phyloP scores from a whole-genome alignment of 2,329 filamentous ascomycete genomes.

The Fusarium humuli region DNA sequence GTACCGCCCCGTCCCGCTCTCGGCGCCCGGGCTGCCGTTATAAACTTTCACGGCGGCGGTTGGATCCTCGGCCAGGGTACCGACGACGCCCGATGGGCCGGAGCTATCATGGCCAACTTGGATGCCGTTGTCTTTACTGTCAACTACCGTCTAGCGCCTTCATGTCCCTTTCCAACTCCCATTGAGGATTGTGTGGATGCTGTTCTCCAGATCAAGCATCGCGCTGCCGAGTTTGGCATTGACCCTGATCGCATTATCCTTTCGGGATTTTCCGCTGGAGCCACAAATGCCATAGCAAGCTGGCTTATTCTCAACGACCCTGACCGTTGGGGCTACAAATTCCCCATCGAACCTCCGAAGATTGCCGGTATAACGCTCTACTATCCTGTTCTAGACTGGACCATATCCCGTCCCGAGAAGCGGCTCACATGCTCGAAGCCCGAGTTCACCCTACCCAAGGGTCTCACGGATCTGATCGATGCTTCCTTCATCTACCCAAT shows the following conservation, averaged over 20 bases:
- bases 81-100: slow-evolving; percentile 72
- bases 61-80: slow-evolving; percentile 72
- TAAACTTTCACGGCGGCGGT: slow-evolving; percentile 76
- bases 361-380: slow-evolving; percentile 68
- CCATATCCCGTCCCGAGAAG: slow-evolving; percentile 66
- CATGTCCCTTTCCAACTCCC: slow-evolving; percentile 71
- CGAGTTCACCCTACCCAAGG: slow-evolving; percentile 67
- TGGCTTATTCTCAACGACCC: slow-evolving; percentile 61
- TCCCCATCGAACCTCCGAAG: slow-evolving; percentile 55
- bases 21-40: slow-evolving; percentile 63
- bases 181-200: slow-evolving; percentile 75
- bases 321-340: slow-evolving; percentile 53
- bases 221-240: slow-evolving; percentile 68
- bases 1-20: slow-evolving; percentile 51
- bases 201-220: slow-evolving; percentile 68
- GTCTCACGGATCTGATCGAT: slow-evolving; percentile 72
- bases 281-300: slow-evolving; percentile 64
- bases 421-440: slow-evolving; percentile 65
- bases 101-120: slow-evolving; percentile 62
- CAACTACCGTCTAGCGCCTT: slow-evolving; percentile 76
- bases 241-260: slow-evolving; percentile 67
- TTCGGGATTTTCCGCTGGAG: slow-evolving; percentile 74
- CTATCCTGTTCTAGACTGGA: slow-evolving; percentile 73
- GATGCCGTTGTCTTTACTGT: slow-evolving; percentile 72
- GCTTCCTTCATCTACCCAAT: slow-evolving; percentile 69